Base-by-base conservation (phyloP, 345 rosid species). In the Toxicodendron radicans region DNA sequence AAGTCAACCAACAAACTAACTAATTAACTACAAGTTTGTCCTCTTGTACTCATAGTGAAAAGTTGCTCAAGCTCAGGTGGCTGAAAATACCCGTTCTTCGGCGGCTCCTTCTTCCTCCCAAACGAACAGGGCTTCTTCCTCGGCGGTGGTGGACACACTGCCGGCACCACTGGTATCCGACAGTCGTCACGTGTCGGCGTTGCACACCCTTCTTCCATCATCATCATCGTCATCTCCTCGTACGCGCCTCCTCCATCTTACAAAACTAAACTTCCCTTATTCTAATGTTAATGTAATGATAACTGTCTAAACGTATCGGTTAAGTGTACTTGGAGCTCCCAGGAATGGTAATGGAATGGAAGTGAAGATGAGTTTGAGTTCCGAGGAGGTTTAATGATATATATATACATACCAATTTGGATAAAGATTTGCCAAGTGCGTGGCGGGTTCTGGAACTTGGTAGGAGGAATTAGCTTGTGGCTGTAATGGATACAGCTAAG, bases 11-110 rank as follows among this genome's bases (percentile, higher is more conserved):
- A 27, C 21, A 30, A 41, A 0, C 51, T 0, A 66, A 4, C 20
- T 10, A 21, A 48, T 27, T 35, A 57, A 56, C 78, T 71, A 70
- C 77, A 38, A 35, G 43, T 66, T 60, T 51, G 23, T 27, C 56
- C 64, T 45, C 61, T 71, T 54, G 54, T 24, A 14, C 2, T 69
- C 63, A 41, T 23, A 41, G 66, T 23, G 48, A 85, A 81, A 30
- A 85, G 51, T 13, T 78, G 45, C 73, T 85, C 86, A 1, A 85
- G 68, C 1, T 83, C 83, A 0, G 88, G 85, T 2, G 80, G 59
- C 11, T 70, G 70, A 51, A 83, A 85, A 51, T 68, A 85, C 18
- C 80, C 77, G 4, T 76, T 52, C 75, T 71, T 68, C 11, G 85
- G 79, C 10, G 75, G 54, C 10, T n/a, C 77, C 70, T 74, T 68